Base-by-base conservation (phyloP, 2,329 filamentous ascomycete species). In the Pezicula rhizophila region DNA sequence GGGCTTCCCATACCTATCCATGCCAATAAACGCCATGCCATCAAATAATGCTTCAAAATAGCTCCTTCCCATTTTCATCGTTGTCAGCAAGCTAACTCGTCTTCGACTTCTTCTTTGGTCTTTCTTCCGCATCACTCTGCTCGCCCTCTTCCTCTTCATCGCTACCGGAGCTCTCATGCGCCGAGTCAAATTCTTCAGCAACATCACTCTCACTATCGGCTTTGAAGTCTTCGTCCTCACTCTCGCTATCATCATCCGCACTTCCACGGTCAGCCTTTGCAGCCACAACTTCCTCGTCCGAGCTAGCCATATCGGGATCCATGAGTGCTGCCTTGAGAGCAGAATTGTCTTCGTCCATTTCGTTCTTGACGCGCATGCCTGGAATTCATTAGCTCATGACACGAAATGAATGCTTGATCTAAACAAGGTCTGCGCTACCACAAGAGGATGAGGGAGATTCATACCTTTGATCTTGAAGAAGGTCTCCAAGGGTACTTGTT, bases 241-340 rank as follows among this genome's bases (percentile, higher is more conserved):
- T 92, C 73, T 97, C 92, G 64, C 92, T 87, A 61, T 99, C 93
- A 68, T 99, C 93, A 64, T 97, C 93, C 3, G 92, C 93, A 25
- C 87, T 93, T 55, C 93, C 92, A 50, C 91, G 84, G 66, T 93
- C 89, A 2, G 84, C 80, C 56, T 80, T 79, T 52, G 69, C 79
- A 25, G 75, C 82, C 7, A 84, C 85, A 38, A 87, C 85, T 55
- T 90, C 87, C 52, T 95, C 90, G 57, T 95, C 91, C 23, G 87
- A 92, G 26, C 57, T 59, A 8, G 57, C 58, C 69, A 95, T 85
- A 63, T 83, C 89, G 56, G 93, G 85, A 59, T 95, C 85, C 52
- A 89, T 80, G 52, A 96, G 79, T 18, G 89, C 90, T 28, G 88
- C 87, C 51, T 96, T 79, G 49, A 87, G 84, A 66, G 89, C 87